Base-by-base conservation (phyloP, 345 rosid genomes). In the Eucalyptus dawsonii region DNA sequence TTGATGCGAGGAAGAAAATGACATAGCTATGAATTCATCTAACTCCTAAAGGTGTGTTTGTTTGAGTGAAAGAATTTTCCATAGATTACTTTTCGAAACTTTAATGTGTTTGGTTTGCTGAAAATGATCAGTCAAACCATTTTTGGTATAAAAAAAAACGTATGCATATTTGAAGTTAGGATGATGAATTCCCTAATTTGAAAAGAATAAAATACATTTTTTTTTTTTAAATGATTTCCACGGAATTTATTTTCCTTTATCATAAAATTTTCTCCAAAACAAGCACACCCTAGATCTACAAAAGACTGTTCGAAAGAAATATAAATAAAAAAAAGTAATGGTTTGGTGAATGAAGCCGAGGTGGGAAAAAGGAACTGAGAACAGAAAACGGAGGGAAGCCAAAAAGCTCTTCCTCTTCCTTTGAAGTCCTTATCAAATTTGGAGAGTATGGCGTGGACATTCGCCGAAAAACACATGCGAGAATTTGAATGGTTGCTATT, bases 61-160 rank as follows among this genome's bases (percentile, higher is more conserved):
- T 24, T 1, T 3, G 0, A 1, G 22, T 53, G 22, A 53, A 19
- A 17, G 24, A 19, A 53, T 53, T 53, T 6, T 53, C 24, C 0
- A 0, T 3, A 1, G 19, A 53, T 19, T 53, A 53, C 1, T 53
- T 53, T 53, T 53, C 9, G 24, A 6, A 53, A 53, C 24, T 53
- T 53, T 3, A 53, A 53, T 53, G 0, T 7, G 4, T 53, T 1
- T 17, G 4, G 9, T 1, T 53, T 17, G 0, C 24, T 1, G 4
- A 53, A 53, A 53, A 53, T 53, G 56, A 53, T 6, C 1, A 17
- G 22, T 17, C 22, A 53, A 53, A 53, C 0, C 49, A 45, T 45
- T 45, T 45, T n/a, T n/a, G n/a, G n/a, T n/a, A n/a, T n/a, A n/a
- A n/a, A n/a, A n/a, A n/a, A n/a, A n/a, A n/a, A n/a, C n/a, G n/a